Conservation (phyloP, 768 basidiomycete genomes). For the Suillus bovinus region DNA sequence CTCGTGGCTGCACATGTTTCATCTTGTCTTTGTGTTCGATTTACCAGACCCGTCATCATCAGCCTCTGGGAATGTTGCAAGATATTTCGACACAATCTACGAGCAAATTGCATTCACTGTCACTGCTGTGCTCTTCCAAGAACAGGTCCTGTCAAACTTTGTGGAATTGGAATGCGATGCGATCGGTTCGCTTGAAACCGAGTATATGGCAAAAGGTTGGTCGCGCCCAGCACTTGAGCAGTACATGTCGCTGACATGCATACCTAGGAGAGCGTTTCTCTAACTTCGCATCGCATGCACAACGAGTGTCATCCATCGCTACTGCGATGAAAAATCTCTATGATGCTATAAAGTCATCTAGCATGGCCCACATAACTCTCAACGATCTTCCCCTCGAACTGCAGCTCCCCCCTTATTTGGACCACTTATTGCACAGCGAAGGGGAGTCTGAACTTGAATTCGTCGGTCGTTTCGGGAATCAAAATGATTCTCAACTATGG, state of each 20-base stretch:
- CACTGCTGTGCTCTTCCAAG: slow-evolving; percentile 89
- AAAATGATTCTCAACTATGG: slow-evolving; percentile 55
- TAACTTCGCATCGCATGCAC: slow-evolving; percentile 55
- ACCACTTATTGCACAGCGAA: slow-evolving; percentile 65
- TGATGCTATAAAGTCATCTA: slow-evolving; percentile 72
- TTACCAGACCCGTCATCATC: slow-evolving; percentile 88
- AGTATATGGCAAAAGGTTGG: slow-evolving; percentile 68
- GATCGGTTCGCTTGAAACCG: slow-evolving; percentile 71
- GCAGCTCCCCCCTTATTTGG: slow-evolving; percentile 82
- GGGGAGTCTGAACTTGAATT: slow-evolving; percentile 58
- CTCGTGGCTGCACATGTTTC: slow-evolving; percentile 74
- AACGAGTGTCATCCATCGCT: slow-evolving; percentile 70
- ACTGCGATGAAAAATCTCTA: slow-evolving; percentile 79
- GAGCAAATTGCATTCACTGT: slow-evolving; percentile 87
- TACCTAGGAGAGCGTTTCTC: slow-evolving; percentile 58
- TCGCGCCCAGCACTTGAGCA: slow-evolving; percentile 18
- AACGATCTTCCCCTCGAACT: slow-evolving; percentile 81
- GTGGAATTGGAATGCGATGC: slow-evolving; percentile 80
- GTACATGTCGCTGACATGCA: slow-evolving; percentile 12
- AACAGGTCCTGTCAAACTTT: slow-evolving; percentile 85
- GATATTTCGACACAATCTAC: slow-evolving; percentile 86
- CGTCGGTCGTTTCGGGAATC: slow-evolving; percentile 51
- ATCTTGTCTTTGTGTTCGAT: slow-evolving; percentile 86
- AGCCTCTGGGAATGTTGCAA: slow-evolving; percentile 70
- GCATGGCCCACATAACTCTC: slow-evolving; percentile 77